phyloP scores from a whole-genome alignment of 176 grass and related monocot species.

The Carex pumila region DNA sequence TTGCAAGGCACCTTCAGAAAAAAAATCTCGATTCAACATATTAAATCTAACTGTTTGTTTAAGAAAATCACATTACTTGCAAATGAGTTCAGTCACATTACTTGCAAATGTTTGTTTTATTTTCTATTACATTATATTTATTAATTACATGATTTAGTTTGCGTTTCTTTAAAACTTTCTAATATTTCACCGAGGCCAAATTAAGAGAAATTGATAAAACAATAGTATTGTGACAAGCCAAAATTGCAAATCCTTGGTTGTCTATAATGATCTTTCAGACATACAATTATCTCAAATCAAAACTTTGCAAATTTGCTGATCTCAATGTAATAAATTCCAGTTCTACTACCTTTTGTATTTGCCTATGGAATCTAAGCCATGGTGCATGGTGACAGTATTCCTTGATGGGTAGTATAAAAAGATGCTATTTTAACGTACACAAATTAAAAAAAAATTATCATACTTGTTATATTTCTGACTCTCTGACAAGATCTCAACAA shows the following conservation, averaged over 20 bases:
- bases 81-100: background rate
- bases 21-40: background rate
- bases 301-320: background rate
- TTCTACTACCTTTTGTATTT: background rate
- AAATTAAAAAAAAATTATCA: constrained; percentile 6
- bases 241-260: background rate
- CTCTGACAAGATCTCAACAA: constrained; percentile 93
- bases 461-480: constrained; percentile 99
- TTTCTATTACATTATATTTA: background rate
- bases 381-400: background rate
- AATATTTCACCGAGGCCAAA: background rate
- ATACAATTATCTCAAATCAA: background rate
- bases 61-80: background rate
- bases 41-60: background rate
- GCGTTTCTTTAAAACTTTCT: background rate
- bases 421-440: background rate
- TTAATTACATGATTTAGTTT: background rate
- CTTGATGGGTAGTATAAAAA: background rate
- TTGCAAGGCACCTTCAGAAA: background rate
- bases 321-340: background rate
- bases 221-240: background rate
- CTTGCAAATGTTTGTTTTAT: background rate
- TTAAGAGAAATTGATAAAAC: background rate
- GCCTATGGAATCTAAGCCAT: background rate
- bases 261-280: background rate